Conservation (phyloP, 2,329 filamentous ascomycete species). For the Cercospora zeae-maydis region DNA sequence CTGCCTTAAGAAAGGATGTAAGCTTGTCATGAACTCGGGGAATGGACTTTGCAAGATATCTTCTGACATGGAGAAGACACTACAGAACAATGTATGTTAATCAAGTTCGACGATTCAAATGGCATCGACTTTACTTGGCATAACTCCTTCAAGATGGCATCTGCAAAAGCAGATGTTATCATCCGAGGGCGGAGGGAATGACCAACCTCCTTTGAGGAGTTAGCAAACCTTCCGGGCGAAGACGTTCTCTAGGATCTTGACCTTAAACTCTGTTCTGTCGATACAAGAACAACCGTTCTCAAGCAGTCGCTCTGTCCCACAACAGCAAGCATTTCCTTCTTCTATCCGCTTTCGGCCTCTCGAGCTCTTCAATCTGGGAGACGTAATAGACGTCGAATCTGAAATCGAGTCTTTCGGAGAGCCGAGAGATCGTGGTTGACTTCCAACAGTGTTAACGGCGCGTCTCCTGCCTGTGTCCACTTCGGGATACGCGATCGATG, state of each 20-base stretch:
- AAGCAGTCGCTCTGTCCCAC: neutral
- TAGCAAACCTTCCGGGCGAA: neutral
- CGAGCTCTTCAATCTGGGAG: neutral
- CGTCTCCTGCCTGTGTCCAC: neutral
- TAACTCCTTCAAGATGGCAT: too few species aligned
- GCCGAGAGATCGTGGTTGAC: neutral
- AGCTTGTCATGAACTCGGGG: too few species aligned
- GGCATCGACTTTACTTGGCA: too few species aligned
- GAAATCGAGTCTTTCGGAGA: neutral
- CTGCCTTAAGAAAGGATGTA: too few species aligned
- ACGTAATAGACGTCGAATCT: neutral
- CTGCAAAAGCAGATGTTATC: too few species aligned
- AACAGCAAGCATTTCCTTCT: neutral
- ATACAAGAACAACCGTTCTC: neutral
- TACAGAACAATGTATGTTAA: too few species aligned
- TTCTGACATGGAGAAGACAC: too few species aligned
- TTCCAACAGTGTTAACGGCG: neutral
- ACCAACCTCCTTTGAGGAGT: neutral
- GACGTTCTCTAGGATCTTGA: neutral
- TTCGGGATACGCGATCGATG: neutral
- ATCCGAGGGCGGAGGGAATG: too few species aligned
- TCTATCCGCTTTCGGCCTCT: neutral
- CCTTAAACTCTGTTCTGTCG: neutral
- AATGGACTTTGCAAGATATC: too few species aligned
- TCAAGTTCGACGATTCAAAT: too few species aligned